Evolutionary conservation across 2,329 filamentous ascomycete genomes (phyloP).

Genomic region (Talaromyces pinophilus): DNA sequence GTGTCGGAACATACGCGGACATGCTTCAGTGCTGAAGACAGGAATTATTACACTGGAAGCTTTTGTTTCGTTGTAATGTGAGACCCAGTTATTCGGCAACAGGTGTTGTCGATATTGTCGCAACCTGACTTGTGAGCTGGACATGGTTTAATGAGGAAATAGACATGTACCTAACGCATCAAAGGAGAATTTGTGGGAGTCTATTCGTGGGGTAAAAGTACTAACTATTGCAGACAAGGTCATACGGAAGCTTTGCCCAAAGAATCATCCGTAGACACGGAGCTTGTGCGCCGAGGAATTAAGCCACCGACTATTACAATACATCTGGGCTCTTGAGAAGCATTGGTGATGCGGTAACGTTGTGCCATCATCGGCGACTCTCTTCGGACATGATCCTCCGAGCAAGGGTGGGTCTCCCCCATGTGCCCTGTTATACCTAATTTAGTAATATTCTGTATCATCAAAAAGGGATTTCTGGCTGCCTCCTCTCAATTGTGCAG

Average conservation of each 20-base stretch:
- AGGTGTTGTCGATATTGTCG: not conserved
- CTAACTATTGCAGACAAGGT: not conserved
- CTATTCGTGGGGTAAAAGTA: not conserved
- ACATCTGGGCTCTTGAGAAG: not conserved
- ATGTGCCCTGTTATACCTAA: not conserved
- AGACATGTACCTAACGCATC: not conserved
- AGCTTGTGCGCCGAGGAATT: not conserved
- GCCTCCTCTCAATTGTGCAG: not conserved
- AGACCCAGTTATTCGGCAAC: not conserved
- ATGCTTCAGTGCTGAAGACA: not conserved
- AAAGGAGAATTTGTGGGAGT: not conserved
- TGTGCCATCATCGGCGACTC: not conserved
- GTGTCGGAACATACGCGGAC: not conserved
- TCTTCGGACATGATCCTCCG: not conserved
- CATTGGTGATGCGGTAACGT: not conserved
- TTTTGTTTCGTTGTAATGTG: not conserved
- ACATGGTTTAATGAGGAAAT: not conserved
- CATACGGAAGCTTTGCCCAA: not conserved
- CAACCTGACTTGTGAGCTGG: not conserved
- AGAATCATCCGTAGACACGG: not conserved
- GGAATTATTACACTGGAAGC: not conserved
- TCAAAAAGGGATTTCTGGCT: not conserved
- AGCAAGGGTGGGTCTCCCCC: not conserved
- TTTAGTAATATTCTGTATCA: not conserved
- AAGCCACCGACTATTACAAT: not conserved